phyloP scores from a whole-genome alignment of 108 stramenopile genomes.

The Stephanodiscus minutulus region DNA sequence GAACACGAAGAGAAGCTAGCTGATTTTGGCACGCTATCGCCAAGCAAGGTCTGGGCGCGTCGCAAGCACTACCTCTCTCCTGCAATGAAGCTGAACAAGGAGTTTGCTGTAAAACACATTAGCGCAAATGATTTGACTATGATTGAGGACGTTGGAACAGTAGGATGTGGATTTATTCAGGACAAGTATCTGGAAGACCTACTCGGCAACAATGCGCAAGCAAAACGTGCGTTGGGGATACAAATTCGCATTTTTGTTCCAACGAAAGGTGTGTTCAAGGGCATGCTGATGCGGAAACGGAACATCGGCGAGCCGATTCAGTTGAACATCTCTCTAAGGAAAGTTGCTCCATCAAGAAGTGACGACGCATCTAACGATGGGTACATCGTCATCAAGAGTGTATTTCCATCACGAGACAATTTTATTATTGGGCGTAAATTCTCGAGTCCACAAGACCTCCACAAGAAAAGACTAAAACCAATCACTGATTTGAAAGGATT shows the following conservation, averaged over 20 bases:
- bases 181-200: constrained; percentile 13
- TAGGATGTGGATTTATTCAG: constrained; percentile 39
- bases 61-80: constrained; percentile 13
- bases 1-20: constrained; percentile 27
- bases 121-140: constrained; percentile 6
- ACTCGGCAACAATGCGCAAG: constrained; percentile 11
- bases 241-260: constrained; percentile 39
- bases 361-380: constrained; percentile 12
- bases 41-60: constrained; percentile 35
- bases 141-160: constrained; percentile 21
- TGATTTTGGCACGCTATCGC: constrained; percentile 22
- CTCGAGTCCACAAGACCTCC: neutral
- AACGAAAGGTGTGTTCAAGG: constrained; percentile 35
- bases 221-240: constrained; percentile 21
- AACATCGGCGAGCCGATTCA: constrained; percentile 35
- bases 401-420: constrained; percentile 18
- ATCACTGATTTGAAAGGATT: constrained; percentile 14
- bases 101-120: constrained; percentile 7
- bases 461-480: constrained; percentile 6
- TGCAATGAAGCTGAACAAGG: constrained; percentile 13
- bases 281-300: constrained; percentile 51
- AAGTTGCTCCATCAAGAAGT: constrained; percentile 48
- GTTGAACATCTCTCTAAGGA: constrained; percentile 53
- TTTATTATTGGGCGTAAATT: constrained; percentile 9
- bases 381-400: constrained; percentile 11